Conservation (phyloP, 2,329 filamentous ascomycete genomes). For the Microsporum audouinii region DNA sequence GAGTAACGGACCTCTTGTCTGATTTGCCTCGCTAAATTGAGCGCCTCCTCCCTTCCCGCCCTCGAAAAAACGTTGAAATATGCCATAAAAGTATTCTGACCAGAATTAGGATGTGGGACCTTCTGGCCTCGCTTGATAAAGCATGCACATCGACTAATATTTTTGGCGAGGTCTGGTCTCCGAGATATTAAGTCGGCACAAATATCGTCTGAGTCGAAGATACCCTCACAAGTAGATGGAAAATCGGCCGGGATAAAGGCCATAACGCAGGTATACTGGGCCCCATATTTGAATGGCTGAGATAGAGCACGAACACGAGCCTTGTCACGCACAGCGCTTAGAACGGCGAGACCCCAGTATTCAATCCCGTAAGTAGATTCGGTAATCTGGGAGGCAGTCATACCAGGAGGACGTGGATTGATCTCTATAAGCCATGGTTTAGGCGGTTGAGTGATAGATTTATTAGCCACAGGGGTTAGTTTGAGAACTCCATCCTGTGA, state of each 20-base stretch:
- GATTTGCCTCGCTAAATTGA: background rate
- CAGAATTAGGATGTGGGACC: background rate
- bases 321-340: background rate
- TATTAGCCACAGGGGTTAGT: background rate
- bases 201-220: background rate
- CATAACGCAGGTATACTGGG: conserved; percentile 10
- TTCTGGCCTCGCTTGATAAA: background rate
- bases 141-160: background rate
- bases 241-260: background rate
- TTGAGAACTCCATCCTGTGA: background rate
- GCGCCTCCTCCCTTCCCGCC: background rate
- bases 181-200: background rate
- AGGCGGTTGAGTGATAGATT: background rate
- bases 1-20: conserved; percentile 4
- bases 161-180: background rate
- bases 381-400: conserved; percentile 6
- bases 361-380: conserved; percentile 18
- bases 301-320: conserved; percentile 13
- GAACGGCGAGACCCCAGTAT: conserved; percentile 12
- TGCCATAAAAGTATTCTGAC: background rate
- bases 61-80: background rate
- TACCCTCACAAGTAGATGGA: background rate
- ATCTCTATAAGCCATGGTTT: conserved; percentile 19
- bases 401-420: conserved; percentile 20
- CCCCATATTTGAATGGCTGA: conserved; percentile 14